These are phyloP conservation scores for Colletotrichum nymphaeae DNA, from an alignment of 2,329 filamentous ascomycete species.

Conservation along the genomic window DNA sequence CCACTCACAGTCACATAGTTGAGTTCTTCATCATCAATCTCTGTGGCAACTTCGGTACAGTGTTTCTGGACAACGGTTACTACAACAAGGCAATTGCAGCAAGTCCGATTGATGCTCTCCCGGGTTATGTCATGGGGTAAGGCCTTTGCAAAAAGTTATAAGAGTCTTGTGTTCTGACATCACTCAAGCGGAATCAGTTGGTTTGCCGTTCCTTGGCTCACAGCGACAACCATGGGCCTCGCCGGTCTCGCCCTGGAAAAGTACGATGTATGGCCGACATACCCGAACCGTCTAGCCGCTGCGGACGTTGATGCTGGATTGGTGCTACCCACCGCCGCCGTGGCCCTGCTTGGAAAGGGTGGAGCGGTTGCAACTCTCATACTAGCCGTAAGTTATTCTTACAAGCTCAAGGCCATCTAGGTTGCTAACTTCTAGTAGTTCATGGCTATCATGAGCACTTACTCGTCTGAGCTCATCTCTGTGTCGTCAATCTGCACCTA, in stretches of 20 bases:
- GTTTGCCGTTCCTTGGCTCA: constrained; percentile 94
- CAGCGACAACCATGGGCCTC: constrained; percentile 89
- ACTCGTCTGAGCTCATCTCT: constrained; percentile 86
- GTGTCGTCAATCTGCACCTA: constrained; percentile 87
- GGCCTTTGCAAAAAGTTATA: neutral
- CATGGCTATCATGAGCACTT: constrained; percentile 89
- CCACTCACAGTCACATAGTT: constrained; percentile 40
- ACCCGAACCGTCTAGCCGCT: constrained; percentile 75
- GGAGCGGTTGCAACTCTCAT: constrained; percentile 83
- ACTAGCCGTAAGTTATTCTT: constrained; percentile 61
- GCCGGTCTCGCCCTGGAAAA: constrained; percentile 83
- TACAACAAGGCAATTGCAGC: constrained; percentile 96
- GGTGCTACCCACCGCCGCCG: constrained; percentile 86
- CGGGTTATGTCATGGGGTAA: constrained; percentile 83
- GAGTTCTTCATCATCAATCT: constrained; percentile 94
- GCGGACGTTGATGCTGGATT: constrained; percentile 85
- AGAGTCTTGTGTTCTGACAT: neutral
- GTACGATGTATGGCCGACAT: constrained; percentile 78
- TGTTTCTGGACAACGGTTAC: constrained; percentile 89
- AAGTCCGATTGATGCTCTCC: constrained; percentile 84
- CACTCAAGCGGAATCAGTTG: constrained; percentile 73
- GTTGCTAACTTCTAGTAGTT: constrained; percentile 55
- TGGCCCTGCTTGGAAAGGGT: constrained; percentile 83
- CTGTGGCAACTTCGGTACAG: constrained; percentile 85
- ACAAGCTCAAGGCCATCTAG: too few species aligned